A percentile compares a stretch with the other conserved stretches of the same genome.
Conservation (phyloP, 2,329 filamentous ascomycete genomes). For the Xylaria sp. region DNA sequence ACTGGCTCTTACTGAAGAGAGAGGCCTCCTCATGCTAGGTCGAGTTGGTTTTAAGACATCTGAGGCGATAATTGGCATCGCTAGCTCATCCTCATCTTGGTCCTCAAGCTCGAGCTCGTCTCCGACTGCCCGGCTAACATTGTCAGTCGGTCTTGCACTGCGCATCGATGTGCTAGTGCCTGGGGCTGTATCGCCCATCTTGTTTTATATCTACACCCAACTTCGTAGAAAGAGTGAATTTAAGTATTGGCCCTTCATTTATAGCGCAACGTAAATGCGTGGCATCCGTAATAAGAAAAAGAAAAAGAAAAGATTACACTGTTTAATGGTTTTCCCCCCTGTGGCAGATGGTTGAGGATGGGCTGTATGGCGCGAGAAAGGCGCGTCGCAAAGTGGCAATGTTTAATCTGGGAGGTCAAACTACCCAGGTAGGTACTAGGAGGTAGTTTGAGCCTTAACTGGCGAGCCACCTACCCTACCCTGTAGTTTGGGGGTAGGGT, state of each 20-base stretch:
- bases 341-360: not conserved
- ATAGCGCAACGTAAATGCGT: not conserved
- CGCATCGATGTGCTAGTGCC: not conserved
- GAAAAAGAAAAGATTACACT: not conserved
- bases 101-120: not conserved
- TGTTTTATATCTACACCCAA: not conserved
- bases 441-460: not conserved
- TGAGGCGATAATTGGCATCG: slow-evolving; percentile 20
- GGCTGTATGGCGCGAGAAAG: slow-evolving; percentile 11
- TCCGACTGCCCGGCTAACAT: not conserved
- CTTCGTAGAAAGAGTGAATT: not conserved
- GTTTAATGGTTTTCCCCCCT: not conserved
- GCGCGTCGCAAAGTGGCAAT: slow-evolving; percentile 20
- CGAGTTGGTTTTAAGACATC: slow-evolving; percentile 19
- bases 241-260: not conserved
- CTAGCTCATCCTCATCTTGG: slow-evolving; percentile 19
- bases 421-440: too few species aligned
- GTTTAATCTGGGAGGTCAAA: not conserved
- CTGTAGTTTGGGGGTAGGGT: too few species aligned
- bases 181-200: slow-evolving; percentile 15
- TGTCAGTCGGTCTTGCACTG: not conserved
- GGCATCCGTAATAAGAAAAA: too few species aligned
- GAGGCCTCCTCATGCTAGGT: not conserved
- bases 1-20: slow-evolving; percentile 8
- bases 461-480: not conserved